These are phyloP conservation scores for Aspergillus neotritici DNA, from an alignment of 2,329 filamentous ascomycete genomes.

Conservation along the genomic window DNA sequence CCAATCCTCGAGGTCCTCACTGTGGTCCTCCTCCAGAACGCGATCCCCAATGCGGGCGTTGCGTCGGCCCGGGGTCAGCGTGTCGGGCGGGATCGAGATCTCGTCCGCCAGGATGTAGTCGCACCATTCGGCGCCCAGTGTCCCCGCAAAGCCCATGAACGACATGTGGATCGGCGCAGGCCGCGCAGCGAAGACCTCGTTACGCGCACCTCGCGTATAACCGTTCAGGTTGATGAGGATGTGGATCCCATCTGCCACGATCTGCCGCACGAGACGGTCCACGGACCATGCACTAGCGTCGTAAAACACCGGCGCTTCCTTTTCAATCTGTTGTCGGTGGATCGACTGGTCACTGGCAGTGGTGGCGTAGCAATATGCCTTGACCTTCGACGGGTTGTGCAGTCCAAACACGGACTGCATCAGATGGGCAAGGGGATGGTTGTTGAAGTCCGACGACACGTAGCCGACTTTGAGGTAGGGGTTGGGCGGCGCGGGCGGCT, in stretches of 20 bases:
- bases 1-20: slow-evolving; percentile 70
- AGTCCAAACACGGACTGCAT: slow-evolving; percentile 99
- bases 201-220: slow-evolving; percentile 92
- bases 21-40: slow-evolving; percentile 58
- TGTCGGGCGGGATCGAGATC: slow-evolving; percentile 75
- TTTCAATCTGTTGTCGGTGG: slow-evolving; percentile 88
- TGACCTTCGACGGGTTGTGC: slow-evolving; percentile 66
- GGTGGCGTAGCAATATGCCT: slow-evolving; percentile 92
- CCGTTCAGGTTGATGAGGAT: slow-evolving; percentile 97
- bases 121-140: slow-evolving; percentile 94
- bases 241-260: slow-evolving; percentile 81
- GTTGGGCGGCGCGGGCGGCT: slow-evolving; percentile 74
- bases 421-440: slow-evolving; percentile 89
- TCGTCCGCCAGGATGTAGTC: slow-evolving; percentile 92
- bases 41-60: slow-evolving; percentile 70
- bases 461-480: slow-evolving; percentile 90
- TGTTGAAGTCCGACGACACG: slow-evolving; percentile 97
- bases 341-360: slow-evolving; percentile 83
- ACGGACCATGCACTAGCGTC: slow-evolving; percentile 84
- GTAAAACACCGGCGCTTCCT: slow-evolving; percentile 81
- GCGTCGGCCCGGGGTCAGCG: slow-evolving; percentile 70
- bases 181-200: slow-evolving; percentile 92
- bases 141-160: slow-evolving; percentile 98
- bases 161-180: slow-evolving; percentile 98
- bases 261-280: slow-evolving; percentile 78